phyloP scores from a whole-genome alignment of 2,329 filamentous ascomycete genomes.

The Aspergillus pseudoviridinutans region DNA sequence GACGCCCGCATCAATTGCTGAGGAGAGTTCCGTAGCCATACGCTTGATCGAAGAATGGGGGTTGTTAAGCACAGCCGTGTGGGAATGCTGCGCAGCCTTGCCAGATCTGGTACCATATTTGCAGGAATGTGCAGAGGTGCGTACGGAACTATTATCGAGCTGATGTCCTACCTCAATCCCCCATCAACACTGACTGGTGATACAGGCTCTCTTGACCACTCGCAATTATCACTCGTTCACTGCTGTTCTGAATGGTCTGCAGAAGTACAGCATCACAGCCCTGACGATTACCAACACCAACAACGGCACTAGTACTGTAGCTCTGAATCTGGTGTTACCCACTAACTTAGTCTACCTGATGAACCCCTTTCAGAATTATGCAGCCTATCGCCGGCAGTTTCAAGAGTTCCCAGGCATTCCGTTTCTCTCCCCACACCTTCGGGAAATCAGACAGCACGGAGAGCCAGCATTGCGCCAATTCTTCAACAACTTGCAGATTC shows the following conservation, averaged over 20 bases:
- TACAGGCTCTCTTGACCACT: conserved; percentile 25
- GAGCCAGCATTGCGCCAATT: conserved; percentile 24
- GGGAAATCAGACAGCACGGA: conserved; percentile 29
- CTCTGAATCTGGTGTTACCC: conserved; percentile 22
- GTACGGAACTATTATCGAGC: conserved; percentile 4
- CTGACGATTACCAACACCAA: conserved; percentile 15
- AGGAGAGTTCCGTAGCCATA: conserved; percentile 18
- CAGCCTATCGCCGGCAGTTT: conserved; percentile 33
- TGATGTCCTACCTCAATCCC: conserved; percentile 1
- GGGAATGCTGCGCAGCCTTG: conserved; percentile 37
- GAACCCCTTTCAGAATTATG: conserved; percentile 31
- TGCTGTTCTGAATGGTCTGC: conserved; percentile 34
- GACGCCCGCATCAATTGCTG: conserved; percentile 20
- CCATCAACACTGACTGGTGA: conserved; percentile 1
- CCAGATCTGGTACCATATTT: conserved; percentile 30
- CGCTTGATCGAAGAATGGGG: conserved; percentile 29
- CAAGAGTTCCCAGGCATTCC: conserved; percentile 32
- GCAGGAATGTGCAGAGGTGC: conserved; percentile 34
- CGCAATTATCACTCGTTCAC: conserved; percentile 37
- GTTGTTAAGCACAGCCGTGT: conserved; percentile 27
- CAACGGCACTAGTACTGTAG: conserved; percentile 14
- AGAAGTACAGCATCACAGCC: conserved; percentile 27
- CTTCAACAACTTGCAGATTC: conserved; percentile 21
- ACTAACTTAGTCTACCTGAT: conserved; percentile 23
- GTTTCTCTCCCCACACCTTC: conserved; percentile 36